Percentiles rank a stretch among this genome's conserved stretches.
Evolutionary conservation across 495 filamentous ascomycete species (phyloP).

Genomic region (Elaphomyces granulatus): DNA sequence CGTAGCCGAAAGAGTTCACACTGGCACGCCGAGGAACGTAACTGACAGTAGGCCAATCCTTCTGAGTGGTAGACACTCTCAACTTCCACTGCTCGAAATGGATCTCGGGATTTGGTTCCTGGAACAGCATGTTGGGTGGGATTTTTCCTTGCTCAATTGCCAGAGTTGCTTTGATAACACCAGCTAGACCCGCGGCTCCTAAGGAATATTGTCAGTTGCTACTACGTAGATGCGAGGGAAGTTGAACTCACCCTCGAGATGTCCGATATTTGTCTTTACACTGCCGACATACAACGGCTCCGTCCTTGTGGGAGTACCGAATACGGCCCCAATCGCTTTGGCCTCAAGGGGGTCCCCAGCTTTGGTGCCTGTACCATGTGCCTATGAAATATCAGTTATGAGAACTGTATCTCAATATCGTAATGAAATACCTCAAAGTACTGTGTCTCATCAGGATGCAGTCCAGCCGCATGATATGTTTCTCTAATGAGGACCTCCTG

Average conservation of each 20-base stretch:
- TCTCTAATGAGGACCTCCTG: slow-evolving; percentile 15
- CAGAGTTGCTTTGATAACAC: slow-evolving; percentile 15
- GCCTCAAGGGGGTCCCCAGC: slow-evolving; percentile 30
- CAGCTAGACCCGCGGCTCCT: slow-evolving; percentile 12
- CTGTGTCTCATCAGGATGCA: slow-evolving; percentile 9
- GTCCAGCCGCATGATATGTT: slow-evolving; percentile 16
- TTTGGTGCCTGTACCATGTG: slow-evolving; percentile 35
- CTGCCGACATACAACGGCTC: slow-evolving; percentile 12
- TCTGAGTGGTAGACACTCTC: neutral
- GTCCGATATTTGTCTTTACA: slow-evolving; percentile 28
- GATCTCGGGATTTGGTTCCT: slow-evolving; percentile 11
- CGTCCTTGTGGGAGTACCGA: neutral
- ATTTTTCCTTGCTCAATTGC: slow-evolving; percentile 14
- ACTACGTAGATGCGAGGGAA: neutral
- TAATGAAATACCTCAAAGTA: no score
- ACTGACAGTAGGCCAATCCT: slow-evolving; percentile 7
- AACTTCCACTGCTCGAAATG: slow-evolving; percentile 12
- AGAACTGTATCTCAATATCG: no score
- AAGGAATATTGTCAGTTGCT: slow-evolving; percentile 15
- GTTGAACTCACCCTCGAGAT: slow-evolving; percentile 3
- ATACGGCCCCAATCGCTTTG: neutral
- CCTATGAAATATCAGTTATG: no score
- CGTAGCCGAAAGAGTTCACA: slow-evolving; percentile 14
- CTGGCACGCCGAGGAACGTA: slow-evolving; percentile 4
- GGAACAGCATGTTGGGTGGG: slow-evolving; percentile 8